A percentile compares a stretch with the other conserved stretches of the same genome.
Conservation (phyloP, 208 protist genomes). For the Leishmania arabica region DNA sequence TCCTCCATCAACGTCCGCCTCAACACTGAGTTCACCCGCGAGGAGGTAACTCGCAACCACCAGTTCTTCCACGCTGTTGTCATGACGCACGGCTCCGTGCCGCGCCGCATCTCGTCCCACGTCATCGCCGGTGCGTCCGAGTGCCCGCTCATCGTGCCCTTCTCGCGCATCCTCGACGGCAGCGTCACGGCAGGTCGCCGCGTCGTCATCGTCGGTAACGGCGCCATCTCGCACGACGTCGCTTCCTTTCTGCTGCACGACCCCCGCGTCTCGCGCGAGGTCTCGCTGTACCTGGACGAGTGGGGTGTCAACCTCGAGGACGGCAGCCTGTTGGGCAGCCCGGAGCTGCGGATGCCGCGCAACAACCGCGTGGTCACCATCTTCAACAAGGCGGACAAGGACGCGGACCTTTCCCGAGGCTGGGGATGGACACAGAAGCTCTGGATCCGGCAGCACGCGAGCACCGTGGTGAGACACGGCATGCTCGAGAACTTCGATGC, state of each 20-base stretch:
- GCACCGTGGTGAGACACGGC: conserved; percentile 66
- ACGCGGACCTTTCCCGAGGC: conserved; percentile 79
- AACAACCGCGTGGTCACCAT: conserved; percentile 85
- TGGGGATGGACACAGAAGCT: conserved; percentile 85
- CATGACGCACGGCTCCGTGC: conserved; percentile 70
- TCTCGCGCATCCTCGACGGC: conserved; percentile 75
- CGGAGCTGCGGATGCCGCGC: conserved; percentile 40
- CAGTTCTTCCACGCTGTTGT: conserved; percentile 87
- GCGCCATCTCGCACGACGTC: conserved; percentile 85
- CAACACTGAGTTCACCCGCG: conserved; percentile 72
- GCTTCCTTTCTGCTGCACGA: conserved; percentile 87
- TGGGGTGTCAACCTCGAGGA: conserved; percentile 85
- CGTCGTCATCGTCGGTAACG: conserved; percentile 85
- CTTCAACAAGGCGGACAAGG: conserved; percentile 78
- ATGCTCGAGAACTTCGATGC: conserved; percentile 71
- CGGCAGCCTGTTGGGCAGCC: conserved; percentile 37
- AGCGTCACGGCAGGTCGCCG: conserved; percentile 77
- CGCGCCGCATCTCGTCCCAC: conserved; percentile 66
- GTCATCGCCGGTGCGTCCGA: conserved; percentile 70
- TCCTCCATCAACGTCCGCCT: conserved; percentile 82
- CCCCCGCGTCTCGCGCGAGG: conserved; percentile 70
- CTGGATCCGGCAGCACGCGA: conserved; percentile 77
- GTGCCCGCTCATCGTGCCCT: conserved; percentile 69
- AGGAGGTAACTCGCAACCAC: conserved; percentile 79
- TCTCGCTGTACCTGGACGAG: conserved; percentile 71